Conservation (phyloP, 768 basidiomycete species). For the Baorangia bicolor region DNA sequence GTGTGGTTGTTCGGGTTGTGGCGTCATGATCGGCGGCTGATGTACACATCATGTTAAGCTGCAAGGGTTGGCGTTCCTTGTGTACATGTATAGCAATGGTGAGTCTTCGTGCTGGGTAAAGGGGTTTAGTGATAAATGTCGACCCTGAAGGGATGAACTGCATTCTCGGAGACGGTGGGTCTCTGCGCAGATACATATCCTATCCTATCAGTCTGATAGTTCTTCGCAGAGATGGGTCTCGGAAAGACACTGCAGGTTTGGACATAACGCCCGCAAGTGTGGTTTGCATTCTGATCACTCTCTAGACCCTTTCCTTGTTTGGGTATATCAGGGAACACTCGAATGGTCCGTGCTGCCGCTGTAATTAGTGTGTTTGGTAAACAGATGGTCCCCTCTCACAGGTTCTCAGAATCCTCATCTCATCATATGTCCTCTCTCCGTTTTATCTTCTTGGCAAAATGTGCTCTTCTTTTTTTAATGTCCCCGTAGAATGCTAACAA, state of each 20-base stretch:
- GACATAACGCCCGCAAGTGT: neutral
- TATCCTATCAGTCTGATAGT: neutral
- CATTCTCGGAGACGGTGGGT: conserved; percentile 68
- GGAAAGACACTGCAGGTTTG: conserved; percentile 63
- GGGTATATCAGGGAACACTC: conserved; percentile 62
- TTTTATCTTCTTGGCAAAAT: conserved; percentile 57
- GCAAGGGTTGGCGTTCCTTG: conserved; percentile 63
- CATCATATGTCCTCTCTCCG: conserved; percentile 71
- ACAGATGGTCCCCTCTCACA: conserved; percentile 10
- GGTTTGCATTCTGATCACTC: conserved; percentile 1
- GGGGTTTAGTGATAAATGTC: neutral
- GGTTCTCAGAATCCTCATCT: conserved; percentile 59
- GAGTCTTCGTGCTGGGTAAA: conserved; percentile 1
- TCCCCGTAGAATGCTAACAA: neutral
- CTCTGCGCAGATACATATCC: neutral
- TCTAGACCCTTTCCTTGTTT: conserved; percentile 58
- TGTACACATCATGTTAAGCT: conserved; percentile 34
- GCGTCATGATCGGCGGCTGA: neutral
- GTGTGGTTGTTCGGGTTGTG: conserved; percentile 3
- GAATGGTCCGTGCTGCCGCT: conserved; percentile 32
- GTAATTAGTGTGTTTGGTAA: neutral
- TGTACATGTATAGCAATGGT: conserved; percentile 69
- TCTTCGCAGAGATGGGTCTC: conserved; percentile 52
- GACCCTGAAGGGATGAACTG: conserved; percentile 54
- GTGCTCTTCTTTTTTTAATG: conserved; percentile 30